Conservation (phyloP, 1,284 basidiomycete genomes). For the Fomitopsis pinicola region DNA sequence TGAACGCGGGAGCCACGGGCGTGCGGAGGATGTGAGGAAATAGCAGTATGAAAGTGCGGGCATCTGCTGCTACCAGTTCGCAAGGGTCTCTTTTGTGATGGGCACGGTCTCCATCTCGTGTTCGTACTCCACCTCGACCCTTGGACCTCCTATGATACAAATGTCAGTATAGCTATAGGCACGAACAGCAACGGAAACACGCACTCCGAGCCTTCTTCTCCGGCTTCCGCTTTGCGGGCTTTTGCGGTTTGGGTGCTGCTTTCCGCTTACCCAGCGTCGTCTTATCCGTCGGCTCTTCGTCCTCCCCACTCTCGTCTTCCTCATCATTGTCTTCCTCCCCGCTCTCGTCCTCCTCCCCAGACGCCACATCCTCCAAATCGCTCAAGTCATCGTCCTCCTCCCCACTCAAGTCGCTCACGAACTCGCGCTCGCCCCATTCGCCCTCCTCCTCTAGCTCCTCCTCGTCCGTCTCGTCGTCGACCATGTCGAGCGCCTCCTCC, state of each 20-base stretch:
- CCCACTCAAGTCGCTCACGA: conserved; percentile 81
- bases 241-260: conserved; percentile 34
- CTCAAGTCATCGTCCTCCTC: conserved; percentile 57
- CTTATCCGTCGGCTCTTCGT: conserved; percentile 29
- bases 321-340: conserved; percentile 26
- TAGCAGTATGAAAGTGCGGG: too few relatives aligned
- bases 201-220: conserved; percentile 58
- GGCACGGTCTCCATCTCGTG: conserved; percentile 77
- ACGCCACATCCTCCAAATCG: conserved; percentile 68
- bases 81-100: conserved; percentile 50
- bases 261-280: conserved; percentile 67
- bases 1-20: background rate
- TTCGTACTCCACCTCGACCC: conserved; percentile 95
- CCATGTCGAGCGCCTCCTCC: conserved; percentile 41
- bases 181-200: conserved; percentile 21
- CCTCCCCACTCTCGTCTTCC: conserved; percentile 27
- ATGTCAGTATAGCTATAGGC: conserved; percentile 14
- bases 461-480: conserved; percentile 48
- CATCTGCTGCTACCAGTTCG: conserved; percentile 47
- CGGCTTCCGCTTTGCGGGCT: conserved; percentile 44
- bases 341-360: conserved; percentile 35
- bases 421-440: conserved; percentile 74
- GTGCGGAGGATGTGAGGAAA: background rate
- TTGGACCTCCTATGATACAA: conserved; percentile 54
- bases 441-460: conserved; percentile 53